Evolutionary conservation across 2,329 filamentous ascomycete genomes (phyloP), one percentile per base, ranked within the genome.

Genomic region (Penicillium sp.): DNA sequence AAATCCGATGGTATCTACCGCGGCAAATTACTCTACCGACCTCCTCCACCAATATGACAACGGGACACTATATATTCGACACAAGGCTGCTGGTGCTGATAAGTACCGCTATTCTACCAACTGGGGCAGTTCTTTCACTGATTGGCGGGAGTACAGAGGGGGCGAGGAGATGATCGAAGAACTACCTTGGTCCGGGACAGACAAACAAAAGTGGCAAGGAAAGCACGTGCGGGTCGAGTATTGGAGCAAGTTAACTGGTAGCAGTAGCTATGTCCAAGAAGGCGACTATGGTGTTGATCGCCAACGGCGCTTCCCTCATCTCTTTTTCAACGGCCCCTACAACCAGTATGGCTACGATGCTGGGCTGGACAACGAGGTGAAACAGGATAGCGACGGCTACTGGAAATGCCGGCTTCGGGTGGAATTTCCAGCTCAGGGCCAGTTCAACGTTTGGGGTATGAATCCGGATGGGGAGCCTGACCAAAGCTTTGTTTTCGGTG

Each of bases 401-500:
- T 90, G 88, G 88, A 76, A 80, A 21, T 85, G 84, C 67, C 80
- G 86, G 64, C 86, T 89, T 62, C 84, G 88, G 81, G 79, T 82
- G 3, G 88, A 90, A 69, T 90, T 86, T 83, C 88, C 88, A 6
- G 83, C 84, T 3, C 76, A 83, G 52, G 83, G 86, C 60, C 87
- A 89, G 68, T 76, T 89, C 62, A 90, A 89, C 66, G 81, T 88
- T 5, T 90, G 88, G 88, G 88, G 88, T 56, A 86, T 89, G 71
- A 87, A 89, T 67, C 82, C 84, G 0, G 83, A 89, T 72, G 86
- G 86, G 21, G 76, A 84, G 66, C 87, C 88, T 0, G 88, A 90
- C 71, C 81, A 86, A 63, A 83, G 83, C 7, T 82, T 80, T 59
- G 82, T 88, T 2, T 85, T 83, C 64, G 88, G 88, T 23, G 88